These are phyloP conservation scores for Triticum timopheevii DNA, from an alignment of 176 grass and related monocot genomes.

Conservation along the genomic window DNA sequence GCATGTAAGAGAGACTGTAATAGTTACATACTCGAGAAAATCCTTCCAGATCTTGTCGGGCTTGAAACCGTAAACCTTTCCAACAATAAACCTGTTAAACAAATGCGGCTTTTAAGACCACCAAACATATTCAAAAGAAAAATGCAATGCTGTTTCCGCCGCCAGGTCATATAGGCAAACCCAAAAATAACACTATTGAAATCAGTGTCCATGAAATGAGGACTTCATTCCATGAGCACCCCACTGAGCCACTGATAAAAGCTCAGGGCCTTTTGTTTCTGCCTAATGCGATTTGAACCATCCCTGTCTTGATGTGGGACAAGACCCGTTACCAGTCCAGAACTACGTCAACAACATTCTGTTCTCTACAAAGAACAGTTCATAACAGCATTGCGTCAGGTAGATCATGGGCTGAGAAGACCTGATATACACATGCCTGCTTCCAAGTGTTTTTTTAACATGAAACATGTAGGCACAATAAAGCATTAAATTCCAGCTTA, in stretches of 20 bases:
- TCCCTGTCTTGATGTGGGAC: background rate
- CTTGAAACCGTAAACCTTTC: conserved; percentile 90
- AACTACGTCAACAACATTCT: background rate
- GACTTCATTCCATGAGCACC: background rate
- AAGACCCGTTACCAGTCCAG: background rate
- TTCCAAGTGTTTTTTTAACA: background rate
- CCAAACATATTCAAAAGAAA: conserved; percentile 9
- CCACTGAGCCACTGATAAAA: background rate
- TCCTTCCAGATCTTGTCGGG: conserved; percentile 82
- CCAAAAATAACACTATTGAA: background rate
- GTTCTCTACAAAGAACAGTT: background rate
- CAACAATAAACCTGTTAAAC: conserved; percentile 86
- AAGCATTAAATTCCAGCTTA: background rate
- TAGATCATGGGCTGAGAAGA: background rate
- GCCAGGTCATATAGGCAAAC: background rate
- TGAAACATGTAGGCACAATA: background rate
- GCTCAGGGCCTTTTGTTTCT: background rate
- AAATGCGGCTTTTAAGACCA: conserved; percentile 16
- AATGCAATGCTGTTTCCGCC: background rate
- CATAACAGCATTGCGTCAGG: background rate
- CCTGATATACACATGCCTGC: background rate
- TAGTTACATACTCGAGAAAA: conserved; percentile 70
- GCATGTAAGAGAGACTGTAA: background rate
- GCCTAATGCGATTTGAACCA: background rate
- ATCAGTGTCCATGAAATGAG: background rate